Evolutionary conservation across 352 stramenopile species (phyloP).

Genomic region (Phytophthora vignae): DNA sequence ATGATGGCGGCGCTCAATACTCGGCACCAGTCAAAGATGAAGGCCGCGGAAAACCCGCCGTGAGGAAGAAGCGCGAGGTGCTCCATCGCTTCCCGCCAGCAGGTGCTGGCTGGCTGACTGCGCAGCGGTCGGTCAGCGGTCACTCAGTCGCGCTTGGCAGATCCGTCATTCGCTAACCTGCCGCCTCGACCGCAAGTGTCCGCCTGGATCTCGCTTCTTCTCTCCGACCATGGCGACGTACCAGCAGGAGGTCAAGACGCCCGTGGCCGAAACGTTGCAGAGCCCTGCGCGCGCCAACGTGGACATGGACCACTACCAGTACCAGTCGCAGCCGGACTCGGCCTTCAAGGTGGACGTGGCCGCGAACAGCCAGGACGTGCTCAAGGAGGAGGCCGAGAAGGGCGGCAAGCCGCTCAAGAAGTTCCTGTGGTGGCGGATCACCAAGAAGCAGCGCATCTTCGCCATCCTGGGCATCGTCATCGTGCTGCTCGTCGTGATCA

Average conservation of each 20-base stretch:
- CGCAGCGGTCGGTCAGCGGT: neutral
- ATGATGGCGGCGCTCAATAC: conserved; percentile 23
- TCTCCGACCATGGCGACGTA: conserved; percentile 24
- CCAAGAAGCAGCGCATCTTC: conserved; percentile 60
- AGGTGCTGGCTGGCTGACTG: neutral
- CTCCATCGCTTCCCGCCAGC: conserved; percentile 12
- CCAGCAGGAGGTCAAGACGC: conserved; percentile 38
- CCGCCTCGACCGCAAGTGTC: conserved; percentile 26
- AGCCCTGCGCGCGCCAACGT: conserved; percentile 29
- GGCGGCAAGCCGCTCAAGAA: conserved; percentile 41
- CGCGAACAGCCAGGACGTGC: conserved; percentile 23
- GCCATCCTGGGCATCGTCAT: conserved; percentile 53
- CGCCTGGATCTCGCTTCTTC: neutral
- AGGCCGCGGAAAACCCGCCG: conserved; percentile 23
- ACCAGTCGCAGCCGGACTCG: conserved; percentile 36
- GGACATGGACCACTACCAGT: conserved; percentile 42
- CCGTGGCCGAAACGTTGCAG: conserved; percentile 36
- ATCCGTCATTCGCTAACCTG: conserved; percentile 38
- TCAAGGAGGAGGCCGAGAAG: conserved; percentile 40
- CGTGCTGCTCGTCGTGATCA: conserved; percentile 50
- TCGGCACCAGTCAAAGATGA: conserved; percentile 4
- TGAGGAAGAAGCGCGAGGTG: conserved; percentile 28
- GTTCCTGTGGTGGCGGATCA: conserved; percentile 65
- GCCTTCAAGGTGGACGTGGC: conserved; percentile 40
- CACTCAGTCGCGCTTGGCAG: neutral